These are phyloP conservation scores for Punica granatum DNA, from an alignment of 345 rosid genomes.

Conservation along the genomic window DNA sequence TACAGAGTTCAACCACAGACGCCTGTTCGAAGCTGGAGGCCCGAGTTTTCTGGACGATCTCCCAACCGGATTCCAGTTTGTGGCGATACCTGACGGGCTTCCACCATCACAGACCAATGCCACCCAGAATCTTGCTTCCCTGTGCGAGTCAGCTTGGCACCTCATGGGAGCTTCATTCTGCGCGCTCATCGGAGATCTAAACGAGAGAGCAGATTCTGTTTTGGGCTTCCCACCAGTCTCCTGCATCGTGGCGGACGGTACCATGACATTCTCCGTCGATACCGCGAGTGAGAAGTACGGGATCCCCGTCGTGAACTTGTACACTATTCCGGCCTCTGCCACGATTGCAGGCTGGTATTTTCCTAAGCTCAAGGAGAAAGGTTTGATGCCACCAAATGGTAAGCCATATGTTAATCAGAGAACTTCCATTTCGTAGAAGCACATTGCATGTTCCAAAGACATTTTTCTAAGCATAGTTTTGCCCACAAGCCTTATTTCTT, in stretches of 20 bases:
- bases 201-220: neutral
- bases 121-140: neutral
- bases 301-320: neutral
- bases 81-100: constrained; percentile 20
- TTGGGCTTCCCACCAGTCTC: neutral
- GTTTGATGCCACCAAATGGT: constrained; percentile 16
- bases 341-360: neutral
- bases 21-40: constrained; percentile 10
- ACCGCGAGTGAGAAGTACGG: neutral
- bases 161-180: constrained; percentile 11
- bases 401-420: neutral
- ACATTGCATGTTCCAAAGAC: too few relatives aligned
- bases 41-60: neutral
- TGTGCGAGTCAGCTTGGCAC: constrained; percentile 6
- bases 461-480: too few relatives aligned
- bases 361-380: neutral
- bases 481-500: too few relatives aligned
- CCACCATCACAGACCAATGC: constrained; percentile 4
- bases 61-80: constrained; percentile 11
- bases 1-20: too few relatives aligned
- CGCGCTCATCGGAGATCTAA: neutral
- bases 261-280: constrained; percentile 4
- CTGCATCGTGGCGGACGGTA: constrained; percentile 12
- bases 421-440: too few relatives aligned
- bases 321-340: neutral